Evolutionary conservation across 1,284 basidiomycete genomes (phyloP).

Genomic region (Violaceomyces palustris): DNA sequence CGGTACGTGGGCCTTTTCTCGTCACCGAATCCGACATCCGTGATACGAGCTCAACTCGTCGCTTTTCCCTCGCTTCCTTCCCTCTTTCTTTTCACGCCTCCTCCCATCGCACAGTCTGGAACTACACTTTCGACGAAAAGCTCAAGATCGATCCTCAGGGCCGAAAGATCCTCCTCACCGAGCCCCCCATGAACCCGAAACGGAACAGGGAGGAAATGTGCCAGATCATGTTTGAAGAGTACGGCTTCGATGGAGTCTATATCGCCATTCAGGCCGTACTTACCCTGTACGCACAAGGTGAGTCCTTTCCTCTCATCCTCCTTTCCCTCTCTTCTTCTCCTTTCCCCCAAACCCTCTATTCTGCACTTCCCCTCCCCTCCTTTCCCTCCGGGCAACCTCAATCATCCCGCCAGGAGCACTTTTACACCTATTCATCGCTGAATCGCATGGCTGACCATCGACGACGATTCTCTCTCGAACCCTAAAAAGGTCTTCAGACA

Average conservation of each 20-base stretch:
- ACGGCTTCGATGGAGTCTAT: constrained; percentile 92
- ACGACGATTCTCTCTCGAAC: no score
- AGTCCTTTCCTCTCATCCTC: no score
- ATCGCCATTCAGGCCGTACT: constrained; percentile 97
- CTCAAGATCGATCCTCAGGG: constrained; percentile 80
- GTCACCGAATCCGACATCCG: neutral
- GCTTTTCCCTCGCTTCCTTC: neutral
- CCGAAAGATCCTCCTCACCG: constrained; percentile 86
- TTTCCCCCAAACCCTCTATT: no score
- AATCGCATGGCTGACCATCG: no score
- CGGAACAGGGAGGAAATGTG: constrained; percentile 88
- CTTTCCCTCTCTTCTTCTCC: no score
- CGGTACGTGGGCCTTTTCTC: constrained; percentile 6
- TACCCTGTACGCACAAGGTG: constrained; percentile 92
- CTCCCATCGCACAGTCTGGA: constrained; percentile 64
- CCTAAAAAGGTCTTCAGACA: constrained; percentile 86
- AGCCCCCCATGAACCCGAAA: constrained; percentile 99
- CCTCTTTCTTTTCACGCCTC: neutral
- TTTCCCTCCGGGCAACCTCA: no score
- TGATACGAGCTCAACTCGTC: neutral
- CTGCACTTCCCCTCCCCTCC: no score
- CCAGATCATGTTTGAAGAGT: constrained; percentile 99
- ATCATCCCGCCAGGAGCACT: no score
- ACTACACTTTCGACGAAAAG: constrained; percentile 97
- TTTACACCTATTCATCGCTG: no score